Percentiles rank a stretch among this genome's conserved stretches.
Evolutionary conservation across 2,329 filamentous ascomycete genomes (phyloP).

Genomic region (Myriosclerotinia curreyana): DNA sequence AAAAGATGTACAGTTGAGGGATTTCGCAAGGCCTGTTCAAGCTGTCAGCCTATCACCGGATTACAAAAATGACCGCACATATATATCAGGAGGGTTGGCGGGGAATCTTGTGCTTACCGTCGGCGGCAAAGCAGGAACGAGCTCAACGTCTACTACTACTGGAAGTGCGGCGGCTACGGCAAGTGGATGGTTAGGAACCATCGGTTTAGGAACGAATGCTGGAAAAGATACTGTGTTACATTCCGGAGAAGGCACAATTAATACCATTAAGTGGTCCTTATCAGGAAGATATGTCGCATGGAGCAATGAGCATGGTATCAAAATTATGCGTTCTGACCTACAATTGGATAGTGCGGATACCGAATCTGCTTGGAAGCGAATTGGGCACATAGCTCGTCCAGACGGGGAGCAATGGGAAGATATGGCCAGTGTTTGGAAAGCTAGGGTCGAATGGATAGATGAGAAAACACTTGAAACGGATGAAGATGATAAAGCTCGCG

Average conservation of each 20-base stretch:
- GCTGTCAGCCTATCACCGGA: constrained; percentile 92
- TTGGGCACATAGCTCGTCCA: constrained; percentile 87
- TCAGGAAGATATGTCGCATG: constrained; percentile 91
- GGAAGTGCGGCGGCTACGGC: constrained; percentile 78
- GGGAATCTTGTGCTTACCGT: constrained; percentile 84
- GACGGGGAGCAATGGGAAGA: constrained; percentile 88
- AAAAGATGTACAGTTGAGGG: constrained; percentile 86
- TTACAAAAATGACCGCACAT: constrained; percentile 83
- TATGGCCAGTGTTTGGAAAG: constrained; percentile 95
- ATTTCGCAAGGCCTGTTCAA: constrained; percentile 90
- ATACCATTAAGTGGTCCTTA: constrained; percentile 89
- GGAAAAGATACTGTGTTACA: constrained; percentile 87
- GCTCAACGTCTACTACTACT: constrained; percentile 79
- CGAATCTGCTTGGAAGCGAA: constrained; percentile 89
- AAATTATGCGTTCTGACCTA: constrained; percentile 90
- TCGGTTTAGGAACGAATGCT: constrained; percentile 73
- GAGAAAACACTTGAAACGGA: constrained; percentile 74
- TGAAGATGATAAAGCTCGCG: constrained; percentile 48
- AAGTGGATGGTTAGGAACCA: constrained; percentile 85
- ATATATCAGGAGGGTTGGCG: constrained; percentile 85
- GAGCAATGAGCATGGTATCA: constrained; percentile 96
- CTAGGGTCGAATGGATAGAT: constrained; percentile 88
- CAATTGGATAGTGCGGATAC: constrained; percentile 72
- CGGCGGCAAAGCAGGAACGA: constrained; percentile 75
- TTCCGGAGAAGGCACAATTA: constrained; percentile 87